Base-by-base conservation (phyloP, 495 filamentous ascomycete species). In the Aspergillus hancockii region DNA sequence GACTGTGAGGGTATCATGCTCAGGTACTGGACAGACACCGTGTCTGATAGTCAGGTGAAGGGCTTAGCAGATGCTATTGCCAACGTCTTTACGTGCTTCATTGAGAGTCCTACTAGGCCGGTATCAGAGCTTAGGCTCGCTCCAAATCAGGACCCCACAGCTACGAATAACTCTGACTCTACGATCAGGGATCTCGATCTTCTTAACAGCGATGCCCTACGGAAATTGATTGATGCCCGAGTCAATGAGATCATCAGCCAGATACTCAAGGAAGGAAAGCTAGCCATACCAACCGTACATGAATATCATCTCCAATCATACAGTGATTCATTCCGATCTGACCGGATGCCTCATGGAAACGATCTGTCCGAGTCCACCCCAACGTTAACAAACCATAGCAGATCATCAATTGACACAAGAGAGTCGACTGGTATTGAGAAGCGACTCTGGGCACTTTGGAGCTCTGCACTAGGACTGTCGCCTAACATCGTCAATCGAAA, bases 1-100 rank as follows among this genome's bases (percentile, higher is more conserved):
- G 74, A 73, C 4, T 56, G 67, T 10, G 79, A 81, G 51, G 77
- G 77, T n/a, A 74, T 79, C 45, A 60, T 79, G 50, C 58, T 82
- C 43, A 74, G 79, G 52, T 79, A 80, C 61, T 82, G 79, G 79
- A 76, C 73, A 30, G 71, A 79, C 36, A 59, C 73, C 23, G 66
- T 82, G 12, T 77, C 78, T 8, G 71, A 74, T n/a, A 65, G 67
- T 12, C 68, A 79, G 54, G 79, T 68, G 0, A 66, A 71, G 23
- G 23, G 36, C 8, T 43, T 78, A 8, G 61, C 73, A 9, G 61
- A 72, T 53, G 63, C 67, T 3, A 70, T 78, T 47, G 69, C 69
- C 21, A 67, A 65, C 25, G 65, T 76, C 0, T 73, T 78, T 53
- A 64, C 64, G 8, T 62, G 58, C n/a, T 76, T 74, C 32, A 65